Percentiles rank a stretch among this genome's conserved stretches.
Conservation (phyloP, 257 asterid genomes). For the Solanum bukasovii region DNA sequence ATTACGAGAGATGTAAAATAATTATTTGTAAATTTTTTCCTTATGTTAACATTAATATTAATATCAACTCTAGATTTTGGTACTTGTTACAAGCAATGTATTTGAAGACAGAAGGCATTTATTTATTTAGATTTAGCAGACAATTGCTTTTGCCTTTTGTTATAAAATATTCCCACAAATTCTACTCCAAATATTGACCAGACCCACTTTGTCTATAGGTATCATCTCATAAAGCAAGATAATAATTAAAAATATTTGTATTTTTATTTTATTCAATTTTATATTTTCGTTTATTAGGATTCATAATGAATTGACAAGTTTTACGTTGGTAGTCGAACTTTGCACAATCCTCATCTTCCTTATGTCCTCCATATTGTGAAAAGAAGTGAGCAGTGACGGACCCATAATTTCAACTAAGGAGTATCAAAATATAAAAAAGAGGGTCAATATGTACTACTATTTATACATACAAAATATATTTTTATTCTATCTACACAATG, state of each 20-base stretch:
- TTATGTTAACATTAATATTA: not conserved
- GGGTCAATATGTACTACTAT: not conserved
- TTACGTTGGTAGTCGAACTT: not conserved
- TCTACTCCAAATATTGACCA: not conserved
- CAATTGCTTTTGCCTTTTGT: not conserved
- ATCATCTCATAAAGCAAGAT: not conserved
- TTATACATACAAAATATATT: too few relatives aligned
- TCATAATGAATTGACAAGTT: not conserved
- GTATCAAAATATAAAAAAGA: not conserved
- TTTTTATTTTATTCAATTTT: not conserved
- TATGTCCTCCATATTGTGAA: not conserved
- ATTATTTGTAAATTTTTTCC: not conserved
- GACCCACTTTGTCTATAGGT: not conserved
- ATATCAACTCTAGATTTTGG: not conserved
- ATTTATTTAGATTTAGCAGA: not conserved
- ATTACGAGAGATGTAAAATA: not conserved
- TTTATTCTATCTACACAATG: too few relatives aligned
- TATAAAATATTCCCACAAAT: not conserved
- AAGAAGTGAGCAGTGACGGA: not conserved
- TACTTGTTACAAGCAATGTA: not conserved
- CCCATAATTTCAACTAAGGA: too few relatives aligned
- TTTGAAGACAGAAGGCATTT: not conserved
- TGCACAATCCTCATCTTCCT: not conserved
- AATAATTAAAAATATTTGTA: not conserved
- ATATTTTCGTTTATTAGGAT: not conserved